These are phyloP conservation scores for Blyttiomyces sp. DNA, from an alignment of 371 early-diverging fungal genomes.

Conservation along the genomic window DNA sequence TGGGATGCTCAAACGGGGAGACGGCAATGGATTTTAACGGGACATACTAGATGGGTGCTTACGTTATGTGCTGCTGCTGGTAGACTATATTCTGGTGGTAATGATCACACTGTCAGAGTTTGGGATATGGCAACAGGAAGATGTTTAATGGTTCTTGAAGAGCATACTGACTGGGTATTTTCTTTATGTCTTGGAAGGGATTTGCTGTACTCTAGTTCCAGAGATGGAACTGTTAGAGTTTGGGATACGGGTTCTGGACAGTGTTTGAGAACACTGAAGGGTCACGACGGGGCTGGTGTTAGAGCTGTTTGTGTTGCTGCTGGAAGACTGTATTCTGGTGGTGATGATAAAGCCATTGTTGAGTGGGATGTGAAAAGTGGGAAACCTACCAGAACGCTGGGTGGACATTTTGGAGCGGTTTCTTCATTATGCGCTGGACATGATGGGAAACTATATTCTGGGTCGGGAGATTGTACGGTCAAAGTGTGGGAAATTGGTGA, in stretches of 20 bases:
- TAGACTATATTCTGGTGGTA: slow-evolving; percentile 77
- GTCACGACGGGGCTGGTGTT: slow-evolving; percentile 74
- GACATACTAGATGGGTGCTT: slow-evolving; percentile 75
- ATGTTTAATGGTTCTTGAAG: slow-evolving; percentile 67
- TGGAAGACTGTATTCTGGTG: slow-evolving; percentile 25
- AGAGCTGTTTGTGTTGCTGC: slow-evolving; percentile 55
- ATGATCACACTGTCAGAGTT: slow-evolving; percentile 74
- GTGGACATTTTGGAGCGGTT: slow-evolving; percentile 25
- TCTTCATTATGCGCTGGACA: slow-evolving; percentile 8
- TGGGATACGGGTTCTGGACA: slow-evolving; percentile 80
- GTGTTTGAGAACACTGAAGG: slow-evolving; percentile 77
- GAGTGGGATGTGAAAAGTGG: slow-evolving; percentile 37
- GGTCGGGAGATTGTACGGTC: slow-evolving; percentile 21
- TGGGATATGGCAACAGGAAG: slow-evolving; percentile 77
- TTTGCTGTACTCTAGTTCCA: slow-evolving; percentile 72
- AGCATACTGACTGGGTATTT: slow-evolving; percentile 78
- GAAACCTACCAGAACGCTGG: slow-evolving; percentile 12
- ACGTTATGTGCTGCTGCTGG: slow-evolving; percentile 61
- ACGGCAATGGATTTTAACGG: slow-evolving; percentile 53
- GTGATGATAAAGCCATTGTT: slow-evolving; percentile 27
- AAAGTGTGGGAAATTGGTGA: slow-evolving; percentile 19
- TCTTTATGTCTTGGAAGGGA: slow-evolving; percentile 40
- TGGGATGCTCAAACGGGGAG: slow-evolving; percentile 34
- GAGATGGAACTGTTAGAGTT: slow-evolving; percentile 87
- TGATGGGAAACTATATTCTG: slow-evolving; percentile 17